These are phyloP conservation scores for Allantophomopsis lycopodina DNA, from an alignment of 2,329 filamentous ascomycete species.

Conservation along the genomic window DNA sequence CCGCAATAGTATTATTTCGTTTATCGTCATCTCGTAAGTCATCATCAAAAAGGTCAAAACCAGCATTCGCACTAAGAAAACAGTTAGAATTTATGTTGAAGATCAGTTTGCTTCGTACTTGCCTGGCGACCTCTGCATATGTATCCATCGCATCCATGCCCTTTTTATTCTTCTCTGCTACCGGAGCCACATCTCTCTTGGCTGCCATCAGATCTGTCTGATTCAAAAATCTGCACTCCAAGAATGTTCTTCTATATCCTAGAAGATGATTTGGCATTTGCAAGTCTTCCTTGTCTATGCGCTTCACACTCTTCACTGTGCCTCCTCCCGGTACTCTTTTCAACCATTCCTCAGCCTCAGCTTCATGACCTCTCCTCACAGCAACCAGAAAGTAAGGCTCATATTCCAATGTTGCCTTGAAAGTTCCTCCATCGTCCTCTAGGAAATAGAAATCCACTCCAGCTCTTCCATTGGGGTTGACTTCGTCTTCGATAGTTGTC, in stretches of 20 bases:
- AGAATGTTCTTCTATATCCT: constrained; percentile 77
- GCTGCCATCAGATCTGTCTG: constrained; percentile 78
- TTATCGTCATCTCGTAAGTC: constrained; percentile 67
- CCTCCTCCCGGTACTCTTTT: constrained; percentile 67
- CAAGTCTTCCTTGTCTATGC: constrained; percentile 84
- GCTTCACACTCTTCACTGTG: constrained; percentile 62
- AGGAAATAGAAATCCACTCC: constrained; percentile 97
- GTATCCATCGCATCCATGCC: constrained; percentile 95
- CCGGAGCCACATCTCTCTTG: constrained; percentile 69
- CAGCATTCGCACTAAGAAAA: constrained; percentile 49
- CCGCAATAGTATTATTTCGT: constrained; percentile 60
- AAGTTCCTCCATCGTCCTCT: constrained; percentile 67
- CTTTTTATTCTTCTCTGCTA: constrained; percentile 94
- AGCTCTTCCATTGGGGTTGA: constrained; percentile 61
- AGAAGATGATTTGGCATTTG: constrained; percentile 91
- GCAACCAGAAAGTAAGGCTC: constrained; percentile 94
- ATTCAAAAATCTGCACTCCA: constrained; percentile 79
- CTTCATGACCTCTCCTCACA: constrained; percentile 74
- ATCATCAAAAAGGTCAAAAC: constrained; percentile 93
- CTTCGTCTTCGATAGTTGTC: constrained; percentile 74
- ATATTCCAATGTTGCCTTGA: constrained; percentile 94
- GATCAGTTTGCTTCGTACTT: constrained; percentile 22
- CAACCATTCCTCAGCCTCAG: constrained; percentile 93
- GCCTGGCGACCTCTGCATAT: constrained; percentile 92
- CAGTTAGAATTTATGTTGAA: no score